These are phyloP conservation scores for Penicillium sp. DNA, from an alignment of 2,329 filamentous ascomycete genomes.

Conservation along the genomic window DNA sequence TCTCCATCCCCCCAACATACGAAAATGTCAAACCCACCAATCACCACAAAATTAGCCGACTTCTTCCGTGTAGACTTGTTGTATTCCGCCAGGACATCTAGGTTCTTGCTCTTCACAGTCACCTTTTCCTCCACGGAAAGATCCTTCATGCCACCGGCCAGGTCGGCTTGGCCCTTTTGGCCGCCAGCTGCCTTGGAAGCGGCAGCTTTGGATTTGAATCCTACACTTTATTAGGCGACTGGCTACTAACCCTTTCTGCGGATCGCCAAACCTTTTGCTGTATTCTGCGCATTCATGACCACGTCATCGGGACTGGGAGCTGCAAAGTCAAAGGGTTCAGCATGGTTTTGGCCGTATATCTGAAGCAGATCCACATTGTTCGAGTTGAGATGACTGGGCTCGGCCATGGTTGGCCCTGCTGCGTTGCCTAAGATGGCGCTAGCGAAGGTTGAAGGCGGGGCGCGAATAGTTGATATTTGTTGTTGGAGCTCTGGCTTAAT, in stretches of 20 bases:
- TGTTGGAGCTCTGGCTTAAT: constrained; percentile 17
- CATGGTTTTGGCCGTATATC: constrained; percentile 42
- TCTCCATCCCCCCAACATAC: background rate
- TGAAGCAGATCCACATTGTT: constrained; percentile 37
- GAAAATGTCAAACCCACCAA: constrained; percentile 60
- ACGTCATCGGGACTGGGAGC: constrained; percentile 90
- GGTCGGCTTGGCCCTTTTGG: constrained; percentile 45
- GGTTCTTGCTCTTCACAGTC: constrained; percentile 69
- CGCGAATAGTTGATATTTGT: constrained; percentile 38
- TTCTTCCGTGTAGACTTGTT: constrained; percentile 74
- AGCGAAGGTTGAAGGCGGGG: constrained; percentile 55
- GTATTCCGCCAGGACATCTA: constrained; percentile 82
- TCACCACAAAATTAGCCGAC: constrained; percentile 86
- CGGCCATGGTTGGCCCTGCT: constrained; percentile 26
- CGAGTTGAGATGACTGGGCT: constrained; percentile 37
- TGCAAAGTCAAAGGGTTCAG: constrained; percentile 64
- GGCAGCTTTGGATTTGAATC: constrained; percentile 47
- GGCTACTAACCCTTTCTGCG: constrained; percentile 37
- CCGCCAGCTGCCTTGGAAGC: constrained; percentile 42
- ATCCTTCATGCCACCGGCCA: constrained; percentile 52
- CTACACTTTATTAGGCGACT: constrained; percentile 46
- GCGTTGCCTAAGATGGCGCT: constrained; percentile 43
- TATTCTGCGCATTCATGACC: constrained; percentile 77
- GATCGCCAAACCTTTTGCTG: constrained; percentile 71
- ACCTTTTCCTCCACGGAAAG: constrained; percentile 53